A percentile compares a stretch with the other conserved stretches of the same genome.
Evolutionary conservation across 192 early-diverging fungal genomes (phyloP).

Genomic region (Gigaspora rosea): DNA sequence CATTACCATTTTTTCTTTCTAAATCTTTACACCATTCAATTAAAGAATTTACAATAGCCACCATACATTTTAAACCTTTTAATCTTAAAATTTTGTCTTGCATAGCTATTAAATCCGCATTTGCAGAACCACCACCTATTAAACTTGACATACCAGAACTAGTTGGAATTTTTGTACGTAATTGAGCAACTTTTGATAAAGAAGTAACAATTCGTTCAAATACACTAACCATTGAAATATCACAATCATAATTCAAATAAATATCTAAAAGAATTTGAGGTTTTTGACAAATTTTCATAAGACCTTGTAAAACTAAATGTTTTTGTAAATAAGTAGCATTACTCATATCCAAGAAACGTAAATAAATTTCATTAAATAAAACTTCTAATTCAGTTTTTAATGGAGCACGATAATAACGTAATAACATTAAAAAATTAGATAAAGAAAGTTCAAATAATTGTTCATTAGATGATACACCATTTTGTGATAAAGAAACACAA

Average conservation of each 20-base stretch:
- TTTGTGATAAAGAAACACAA: constrained; percentile 50
- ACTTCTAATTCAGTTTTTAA: constrained; percentile 86
- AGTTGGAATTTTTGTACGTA: constrained; percentile 42
- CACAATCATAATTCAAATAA: constrained; percentile 94
- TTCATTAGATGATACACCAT: constrained; percentile 50
- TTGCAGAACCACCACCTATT: constrained; percentile 41
- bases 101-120: constrained; percentile 40
- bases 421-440: constrained; percentile 45
- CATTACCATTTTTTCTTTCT: constrained; percentile 25
- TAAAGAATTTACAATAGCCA: constrained; percentile 63
- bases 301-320: constrained; percentile 70
- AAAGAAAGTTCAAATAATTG: constrained; percentile 50
- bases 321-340: constrained; percentile 68
- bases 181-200: constrained; percentile 51
- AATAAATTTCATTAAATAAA: constrained; percentile 84
- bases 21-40: constrained; percentile 67
- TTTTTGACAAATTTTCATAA: constrained; percentile 70
- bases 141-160: constrained; percentile 41
- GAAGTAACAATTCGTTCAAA: constrained; percentile 86
- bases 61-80: constrained; percentile 58
- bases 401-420: constrained; percentile 47
- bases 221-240: constrained; percentile 77
- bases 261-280: constrained; percentile 84
- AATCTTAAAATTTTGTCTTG: constrained; percentile 47
- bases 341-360: constrained; percentile 82